phyloP scores from a whole-genome alignment of 2,329 filamentous ascomycete species.

The Epichloe sibirici region DNA sequence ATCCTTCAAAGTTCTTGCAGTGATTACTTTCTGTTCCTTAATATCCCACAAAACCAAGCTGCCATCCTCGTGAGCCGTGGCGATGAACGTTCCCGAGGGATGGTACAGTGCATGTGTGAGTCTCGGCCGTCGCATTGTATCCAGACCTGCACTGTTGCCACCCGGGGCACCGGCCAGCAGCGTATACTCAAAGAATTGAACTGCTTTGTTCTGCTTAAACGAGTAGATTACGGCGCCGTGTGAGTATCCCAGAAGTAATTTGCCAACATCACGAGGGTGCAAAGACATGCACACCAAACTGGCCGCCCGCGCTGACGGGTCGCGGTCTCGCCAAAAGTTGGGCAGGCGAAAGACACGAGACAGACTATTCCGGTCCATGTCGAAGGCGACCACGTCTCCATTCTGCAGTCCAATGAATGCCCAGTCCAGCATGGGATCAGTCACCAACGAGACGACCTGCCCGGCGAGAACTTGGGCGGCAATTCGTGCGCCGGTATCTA shows the following conservation, averaged over 20 bases:
- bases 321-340: conserved; percentile 71
- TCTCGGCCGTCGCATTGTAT: conserved; percentile 54
- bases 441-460: conserved; percentile 59
- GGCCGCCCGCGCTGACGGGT: conserved; percentile 48
- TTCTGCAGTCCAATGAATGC: conserved; percentile 72
- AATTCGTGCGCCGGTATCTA: conserved; percentile 55
- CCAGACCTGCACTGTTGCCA: conserved; percentile 54
- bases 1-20: conserved; percentile 69
- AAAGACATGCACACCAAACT: conserved; percentile 67
- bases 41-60: conserved; percentile 91
- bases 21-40: conserved; percentile 72
- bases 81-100: conserved; percentile 78
- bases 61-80: conserved; percentile 81
- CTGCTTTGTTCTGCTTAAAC: conserved; percentile 77
- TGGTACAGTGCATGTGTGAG: conserved; percentile 86
- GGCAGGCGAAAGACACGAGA: conserved; percentile 64
- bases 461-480: conserved; percentile 66
- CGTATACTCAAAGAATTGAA: conserved; percentile 73
- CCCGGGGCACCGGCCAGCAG: conserved; percentile 73
- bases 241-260: conserved; percentile 79
- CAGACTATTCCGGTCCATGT: conserved; percentile 69
- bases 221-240: conserved; percentile 84
- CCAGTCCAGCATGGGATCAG: conserved; percentile 89
- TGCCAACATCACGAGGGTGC: conserved; percentile 86
- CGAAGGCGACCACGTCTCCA: conserved; percentile 84